Evolutionary conservation across 1,284 basidiomycete species (phyloP), one percentile per base, ranked within the genome.

Genomic region (Bjerkandera adusta): DNA sequence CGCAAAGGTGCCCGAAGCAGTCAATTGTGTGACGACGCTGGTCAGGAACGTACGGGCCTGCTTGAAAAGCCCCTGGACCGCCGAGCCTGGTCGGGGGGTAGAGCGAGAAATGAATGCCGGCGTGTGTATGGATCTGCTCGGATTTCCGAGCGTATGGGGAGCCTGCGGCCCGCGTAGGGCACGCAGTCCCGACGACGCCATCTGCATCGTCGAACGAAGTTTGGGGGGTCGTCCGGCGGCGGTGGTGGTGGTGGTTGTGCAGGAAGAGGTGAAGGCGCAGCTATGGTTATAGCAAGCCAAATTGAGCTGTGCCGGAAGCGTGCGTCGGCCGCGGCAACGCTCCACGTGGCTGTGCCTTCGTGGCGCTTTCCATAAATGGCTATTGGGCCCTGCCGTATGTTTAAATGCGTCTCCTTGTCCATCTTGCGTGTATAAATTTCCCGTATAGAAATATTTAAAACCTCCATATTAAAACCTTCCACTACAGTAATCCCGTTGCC

Each of bases 1-100:
- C 32, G 65, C 67, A 49, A 71, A 66, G 25, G 75, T 56, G 13
- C 79, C 77, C 3, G 83, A 82, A 2, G 82, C 63, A 29, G 78
- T 75, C 34, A 86, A 70, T 45, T 79, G 74, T 4, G 73, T 67
- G 43, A 83, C 70, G 50, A 88, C 73, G 38, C 70, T 72, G 41
- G 75, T 68, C 39, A 86, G 54, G 35, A 85, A 50, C 8, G 70
- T 74, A 42, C 74, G 76, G 12, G 84, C 75, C 38, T 77, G 70
- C 13, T 69, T 68, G 51, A 84, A 67, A 30, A 85, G 56, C 47
- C 68, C 71, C 54, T 77, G 71, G 0, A 76, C 53, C n/a, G 72
- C 59, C 8, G 67, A 65, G 48, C 59, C 57, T 54, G 66, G 57
- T 50, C 59, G 60, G 22, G 56, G 54, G 37, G 52, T 53, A 3